Base-by-base conservation (phyloP, 257 asterid genomes). In the Nicotiana tomentosiformis region DNA sequence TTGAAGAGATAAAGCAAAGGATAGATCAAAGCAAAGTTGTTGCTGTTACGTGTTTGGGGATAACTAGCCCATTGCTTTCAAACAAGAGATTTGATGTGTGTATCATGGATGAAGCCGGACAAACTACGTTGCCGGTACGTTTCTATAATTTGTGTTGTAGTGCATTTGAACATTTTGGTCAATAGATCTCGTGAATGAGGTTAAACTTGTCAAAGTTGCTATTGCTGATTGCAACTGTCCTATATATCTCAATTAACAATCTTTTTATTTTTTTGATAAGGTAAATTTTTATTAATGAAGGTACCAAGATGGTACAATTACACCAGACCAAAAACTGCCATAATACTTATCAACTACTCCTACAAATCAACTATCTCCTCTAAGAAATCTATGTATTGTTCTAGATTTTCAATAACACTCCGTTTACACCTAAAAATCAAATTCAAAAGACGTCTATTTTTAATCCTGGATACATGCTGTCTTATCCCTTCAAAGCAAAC, bases 61-160 rank as follows among this genome's bases (percentile, higher is more conserved):
- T 94, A 88, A 90, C 86, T 70, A 93, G 96, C 87, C 99, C 98
- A 55, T 88, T 96, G 88, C 98, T 96, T 65, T 88, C 93, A 60
- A 91, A 88, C 84, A 94, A 91, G 90, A 93, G 89, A 87, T 96
- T 96, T 87, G 99, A 94, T 87, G 82, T 94, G 81, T 96, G 99
- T 92, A 93, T 96, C 90, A 94, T 96, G 98, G 99, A 96, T 89
- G 98, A 96, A 89, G 99, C 99, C 69, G 99, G 99, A 83, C 99
- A 96, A 87, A 94, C 91, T 83, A 93, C 99, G 33, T 89, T 96
- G 60, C 98, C 99, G 87, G 99, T 96, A 91, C 74, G 82, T 87
- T 53, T 83, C 17, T 6, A 26, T 29, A 12, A 43, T 49, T 74
- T 26, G 23, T 10, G 26, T 74, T 49, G 79, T 18, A 23, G 60